Percentiles rank a stretch among this genome's conserved stretches.
Conservation (phyloP, 345 rosid species). For the Hibiscus mutabilis region DNA sequence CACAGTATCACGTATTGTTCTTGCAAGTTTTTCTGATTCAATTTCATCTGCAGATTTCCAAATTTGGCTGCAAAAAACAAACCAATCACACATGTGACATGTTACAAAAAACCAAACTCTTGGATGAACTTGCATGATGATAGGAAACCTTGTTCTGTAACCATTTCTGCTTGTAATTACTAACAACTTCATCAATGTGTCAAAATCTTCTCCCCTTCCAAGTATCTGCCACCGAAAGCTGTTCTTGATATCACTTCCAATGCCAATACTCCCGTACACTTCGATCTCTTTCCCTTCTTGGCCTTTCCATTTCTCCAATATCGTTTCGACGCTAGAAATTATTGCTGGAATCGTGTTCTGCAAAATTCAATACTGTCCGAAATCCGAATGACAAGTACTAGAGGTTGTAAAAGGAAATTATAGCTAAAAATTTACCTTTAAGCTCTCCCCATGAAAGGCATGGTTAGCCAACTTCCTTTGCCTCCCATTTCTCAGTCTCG, state of each 20-base stretch:
- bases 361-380: neutral
- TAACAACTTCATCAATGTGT: no score
- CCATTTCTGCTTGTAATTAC: no score
- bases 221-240: no score
- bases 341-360: conserved; percentile 24
- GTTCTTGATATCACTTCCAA: no score
- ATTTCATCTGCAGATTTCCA: conserved; percentile 3
- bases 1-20: neutral
- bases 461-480: conserved; percentile 38
- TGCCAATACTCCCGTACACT: neutral
- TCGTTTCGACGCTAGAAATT: conserved; percentile 31
- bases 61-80: neutral
- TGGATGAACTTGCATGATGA: no score
- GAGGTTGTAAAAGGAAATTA: no score
- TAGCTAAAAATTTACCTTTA: conserved; percentile 19
- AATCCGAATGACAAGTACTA: no score
- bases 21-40: neutral
- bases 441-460: conserved; percentile 39
- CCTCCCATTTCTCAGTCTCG: conserved; percentile 36
- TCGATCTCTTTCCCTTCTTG: conserved; percentile 32
- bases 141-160: no score
- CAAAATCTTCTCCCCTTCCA: no score
- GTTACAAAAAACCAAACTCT: no score
- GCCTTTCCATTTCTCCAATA: conserved; percentile 38
- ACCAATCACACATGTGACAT: neutral